These are phyloP conservation scores for Irpex sp. DNA, from an alignment of 1,284 basidiomycete species.

Conservation along the genomic window DNA sequence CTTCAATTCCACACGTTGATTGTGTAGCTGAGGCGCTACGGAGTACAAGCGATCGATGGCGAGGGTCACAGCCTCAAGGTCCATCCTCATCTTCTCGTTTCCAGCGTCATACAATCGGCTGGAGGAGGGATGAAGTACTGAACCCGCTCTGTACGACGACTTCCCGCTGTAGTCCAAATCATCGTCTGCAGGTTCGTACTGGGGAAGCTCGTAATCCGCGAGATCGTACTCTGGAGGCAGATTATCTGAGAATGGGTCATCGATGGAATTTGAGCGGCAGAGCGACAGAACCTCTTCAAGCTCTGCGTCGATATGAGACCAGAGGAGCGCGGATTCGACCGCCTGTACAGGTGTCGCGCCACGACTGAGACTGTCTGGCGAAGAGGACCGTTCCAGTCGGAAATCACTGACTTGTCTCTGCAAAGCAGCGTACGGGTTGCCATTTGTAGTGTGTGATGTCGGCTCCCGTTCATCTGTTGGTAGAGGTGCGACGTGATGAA, in stretches of 20 bases:
- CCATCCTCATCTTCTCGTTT: conserved; percentile 75
- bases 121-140: neutral
- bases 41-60: conserved; percentile 85
- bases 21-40: conserved; percentile 79
- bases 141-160: conserved; percentile 7
- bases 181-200: conserved; percentile 47
- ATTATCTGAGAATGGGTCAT: conserved; percentile 18
- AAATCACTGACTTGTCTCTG: conserved; percentile 67
- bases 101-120: conserved; percentile 12
- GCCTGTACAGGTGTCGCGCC: conserved; percentile 45
- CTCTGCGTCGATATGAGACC: conserved; percentile 70
- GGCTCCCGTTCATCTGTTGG: conserved; percentile 23
- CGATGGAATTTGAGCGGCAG: conserved; percentile 36
- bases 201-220: conserved; percentile 43
- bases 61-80: conserved; percentile 77
- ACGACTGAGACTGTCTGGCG: conserved; percentile 14
- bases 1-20: conserved; percentile 84
- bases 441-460: conserved; percentile 21
- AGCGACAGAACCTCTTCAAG: conserved; percentile 65
- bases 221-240: conserved; percentile 70
- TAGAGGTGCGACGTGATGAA: conserved; percentile 34
- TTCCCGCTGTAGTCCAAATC: conserved; percentile 25
- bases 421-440: conserved; percentile 56
- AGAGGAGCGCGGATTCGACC: conserved; percentile 65
- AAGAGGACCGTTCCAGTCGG: conserved; percentile 45